Conservation (phyloP, 805 yeast species). For the Metschnikowia colocasiae region DNA sequence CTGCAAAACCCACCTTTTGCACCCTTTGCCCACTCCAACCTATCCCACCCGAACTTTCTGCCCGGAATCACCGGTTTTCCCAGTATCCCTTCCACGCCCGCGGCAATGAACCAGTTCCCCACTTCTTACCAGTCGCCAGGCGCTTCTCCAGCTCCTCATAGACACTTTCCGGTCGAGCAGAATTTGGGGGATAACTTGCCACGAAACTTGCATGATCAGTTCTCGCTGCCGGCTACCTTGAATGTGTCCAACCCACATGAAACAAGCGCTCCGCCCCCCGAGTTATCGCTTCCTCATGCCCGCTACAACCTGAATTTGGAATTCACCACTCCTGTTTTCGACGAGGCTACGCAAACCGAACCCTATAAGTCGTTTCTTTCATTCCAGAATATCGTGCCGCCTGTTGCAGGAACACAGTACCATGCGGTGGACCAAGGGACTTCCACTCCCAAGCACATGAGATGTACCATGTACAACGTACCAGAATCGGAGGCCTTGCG, state of each 20-base stretch:
- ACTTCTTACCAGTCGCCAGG: not conserved
- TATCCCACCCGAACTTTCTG: conserved; percentile 2
- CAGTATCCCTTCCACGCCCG: conserved; percentile 2
- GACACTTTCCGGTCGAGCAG: conserved; percentile 2
- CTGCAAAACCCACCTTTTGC: not conserved
- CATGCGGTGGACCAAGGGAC: conserved; percentile 77
- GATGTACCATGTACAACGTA: conserved; percentile 76
- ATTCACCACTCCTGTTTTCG: conserved; percentile 13
- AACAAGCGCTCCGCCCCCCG: conserved; percentile 8
- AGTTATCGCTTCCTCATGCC: conserved; percentile 13
- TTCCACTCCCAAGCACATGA: conserved; percentile 73
- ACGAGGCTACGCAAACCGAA: conserved; percentile 6
- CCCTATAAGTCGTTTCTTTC: conserved; percentile 54
- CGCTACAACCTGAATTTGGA: conserved; percentile 14
- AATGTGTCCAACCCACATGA: conserved; percentile 12
- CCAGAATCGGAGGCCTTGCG: conserved; percentile 74
- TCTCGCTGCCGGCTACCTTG: conserved; percentile 2
- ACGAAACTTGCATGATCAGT: not conserved
- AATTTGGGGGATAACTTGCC: not conserved
- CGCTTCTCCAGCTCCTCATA: not conserved
- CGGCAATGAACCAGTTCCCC: conserved; percentile 4
- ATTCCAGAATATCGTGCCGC: conserved; percentile 76
- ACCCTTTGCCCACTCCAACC: conserved; percentile 4
- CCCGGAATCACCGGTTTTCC: not conserved
- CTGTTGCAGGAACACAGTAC: conserved; percentile 71